Evolutionary conservation across 768 basidiomycete species (phyloP).

Genomic region (Chalciporus chontae): DNA sequence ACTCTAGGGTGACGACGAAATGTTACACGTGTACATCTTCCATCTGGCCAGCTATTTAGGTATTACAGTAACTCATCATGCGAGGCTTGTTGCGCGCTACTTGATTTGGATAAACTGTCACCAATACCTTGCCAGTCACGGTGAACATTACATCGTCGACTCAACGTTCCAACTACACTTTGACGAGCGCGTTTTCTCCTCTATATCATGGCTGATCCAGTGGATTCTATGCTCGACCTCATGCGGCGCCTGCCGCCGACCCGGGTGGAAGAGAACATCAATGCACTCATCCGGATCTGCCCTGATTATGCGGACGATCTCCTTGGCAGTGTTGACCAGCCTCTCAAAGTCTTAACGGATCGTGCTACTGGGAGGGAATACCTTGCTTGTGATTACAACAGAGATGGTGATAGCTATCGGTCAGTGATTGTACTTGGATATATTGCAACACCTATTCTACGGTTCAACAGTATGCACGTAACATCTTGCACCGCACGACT

Average conservation of each 20-base stretch:
- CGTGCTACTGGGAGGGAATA: constrained; percentile 81
- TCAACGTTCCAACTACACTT: neutral
- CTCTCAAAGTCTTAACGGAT: constrained; percentile 79
- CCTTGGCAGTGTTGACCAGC: constrained; percentile 91
- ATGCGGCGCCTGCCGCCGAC: constrained; percentile 95
- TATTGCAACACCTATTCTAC: neutral
- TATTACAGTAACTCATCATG: too few species aligned
- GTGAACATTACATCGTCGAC: neutral
- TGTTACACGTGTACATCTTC: neutral
- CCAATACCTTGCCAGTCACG: neutral
- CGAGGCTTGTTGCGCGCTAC: neutral
- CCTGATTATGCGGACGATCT: constrained; percentile 96
- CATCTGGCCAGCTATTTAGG: neutral
- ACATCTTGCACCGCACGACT: constrained; percentile 4
- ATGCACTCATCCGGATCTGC: constrained; percentile 72
- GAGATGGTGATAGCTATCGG: constrained; percentile 90
- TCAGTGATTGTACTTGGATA: constrained; percentile 32
- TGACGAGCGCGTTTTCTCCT: constrained; percentile 1
- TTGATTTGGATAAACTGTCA: neutral
- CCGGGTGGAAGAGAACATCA: constrained; percentile 82
- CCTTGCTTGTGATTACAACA: constrained; percentile 90
- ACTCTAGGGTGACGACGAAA: neutral
- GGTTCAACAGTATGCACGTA: neutral
- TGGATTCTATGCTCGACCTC: constrained; percentile 93
- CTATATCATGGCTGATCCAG: constrained; percentile 62